These are phyloP conservation scores for Letharia lupina DNA, from an alignment of 495 filamentous ascomycete genomes.

Conservation along the genomic window DNA sequence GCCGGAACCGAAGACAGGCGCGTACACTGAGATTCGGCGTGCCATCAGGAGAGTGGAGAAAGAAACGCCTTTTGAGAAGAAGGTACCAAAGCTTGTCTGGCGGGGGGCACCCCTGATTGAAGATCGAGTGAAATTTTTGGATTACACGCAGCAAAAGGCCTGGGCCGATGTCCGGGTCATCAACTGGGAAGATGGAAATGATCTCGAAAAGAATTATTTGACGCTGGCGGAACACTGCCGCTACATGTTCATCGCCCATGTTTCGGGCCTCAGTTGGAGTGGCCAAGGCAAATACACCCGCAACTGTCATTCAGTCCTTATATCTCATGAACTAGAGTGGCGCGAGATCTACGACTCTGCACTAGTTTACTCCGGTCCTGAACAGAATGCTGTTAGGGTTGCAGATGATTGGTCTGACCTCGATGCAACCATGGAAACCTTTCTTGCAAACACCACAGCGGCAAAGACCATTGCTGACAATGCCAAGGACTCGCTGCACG, in stretches of 20 bases:
- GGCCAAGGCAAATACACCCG: constrained; percentile 52
- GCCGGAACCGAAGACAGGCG: constrained; percentile 6
- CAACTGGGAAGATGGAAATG: neutral
- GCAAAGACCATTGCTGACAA: neutral
- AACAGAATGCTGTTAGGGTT: constrained; percentile 57
- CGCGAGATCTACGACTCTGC: constrained; percentile 37
- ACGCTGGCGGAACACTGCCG: constrained; percentile 50
- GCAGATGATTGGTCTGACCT: constrained; percentile 47
- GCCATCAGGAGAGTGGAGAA: neutral
- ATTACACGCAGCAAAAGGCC: neutral
- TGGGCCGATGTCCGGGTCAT: neutral
- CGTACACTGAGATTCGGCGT: constrained; percentile 6
- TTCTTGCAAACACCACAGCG: constrained; percentile 36
- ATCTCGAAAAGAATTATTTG: neutral
- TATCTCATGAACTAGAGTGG: constrained; percentile 40
- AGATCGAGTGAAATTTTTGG: neutral
- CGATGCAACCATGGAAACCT: constrained; percentile 42
- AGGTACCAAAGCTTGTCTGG: constrained; percentile 1
- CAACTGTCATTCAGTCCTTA: constrained; percentile 50
- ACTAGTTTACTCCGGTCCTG: constrained; percentile 39
- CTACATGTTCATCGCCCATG: constrained; percentile 54
- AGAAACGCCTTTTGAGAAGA: neutral
- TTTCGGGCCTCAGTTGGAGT: constrained; percentile 50
- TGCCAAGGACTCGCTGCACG: constrained; percentile 43
- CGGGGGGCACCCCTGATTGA: neutral